Evolutionary conservation across 2,329 filamentous ascomycete species (phyloP).

Genomic region (Geosmithia morbida): DNA sequence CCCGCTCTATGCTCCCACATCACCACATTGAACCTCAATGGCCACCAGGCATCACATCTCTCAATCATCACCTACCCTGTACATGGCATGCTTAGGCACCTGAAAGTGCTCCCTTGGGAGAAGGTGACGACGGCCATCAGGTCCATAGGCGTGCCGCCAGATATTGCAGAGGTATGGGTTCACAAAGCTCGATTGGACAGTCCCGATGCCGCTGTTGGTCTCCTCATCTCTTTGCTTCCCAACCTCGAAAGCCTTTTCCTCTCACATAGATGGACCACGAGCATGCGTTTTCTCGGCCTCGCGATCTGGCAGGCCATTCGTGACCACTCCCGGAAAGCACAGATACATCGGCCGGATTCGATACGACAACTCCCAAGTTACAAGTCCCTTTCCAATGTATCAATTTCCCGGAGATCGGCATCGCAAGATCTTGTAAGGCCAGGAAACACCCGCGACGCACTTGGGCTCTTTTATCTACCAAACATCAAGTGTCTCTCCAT

Average conservation of each 20-base stretch:
- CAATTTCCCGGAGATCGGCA: not conserved
- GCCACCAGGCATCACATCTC: not conserved
- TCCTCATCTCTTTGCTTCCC: not conserved
- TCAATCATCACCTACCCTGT: not conserved
- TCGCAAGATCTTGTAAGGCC: not conserved
- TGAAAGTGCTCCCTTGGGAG: not conserved
- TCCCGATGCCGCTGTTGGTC: not conserved
- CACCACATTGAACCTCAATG: not conserved
- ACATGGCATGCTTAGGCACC: not conserved
- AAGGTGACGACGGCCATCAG: not conserved
- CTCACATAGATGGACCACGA: not conserved
- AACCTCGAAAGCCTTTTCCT: not conserved
- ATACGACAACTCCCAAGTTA: not conserved
- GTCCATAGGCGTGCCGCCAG: not conserved
- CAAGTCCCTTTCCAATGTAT: not conserved
- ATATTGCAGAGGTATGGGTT: not conserved
- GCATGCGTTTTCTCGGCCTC: not conserved
- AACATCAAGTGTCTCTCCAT: not conserved
- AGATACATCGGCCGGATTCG: not conserved
- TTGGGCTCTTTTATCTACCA: not conserved
- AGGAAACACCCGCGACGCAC: not conserved
- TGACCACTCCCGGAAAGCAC: not conserved
- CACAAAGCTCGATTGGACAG: not conserved
- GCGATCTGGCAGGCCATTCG: not conserved
- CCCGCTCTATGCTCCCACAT: too few relatives aligned